Evolutionary conservation across 176 grass and related monocot species (phyloP).

Genomic region (Tillandsia leiboldiana): DNA sequence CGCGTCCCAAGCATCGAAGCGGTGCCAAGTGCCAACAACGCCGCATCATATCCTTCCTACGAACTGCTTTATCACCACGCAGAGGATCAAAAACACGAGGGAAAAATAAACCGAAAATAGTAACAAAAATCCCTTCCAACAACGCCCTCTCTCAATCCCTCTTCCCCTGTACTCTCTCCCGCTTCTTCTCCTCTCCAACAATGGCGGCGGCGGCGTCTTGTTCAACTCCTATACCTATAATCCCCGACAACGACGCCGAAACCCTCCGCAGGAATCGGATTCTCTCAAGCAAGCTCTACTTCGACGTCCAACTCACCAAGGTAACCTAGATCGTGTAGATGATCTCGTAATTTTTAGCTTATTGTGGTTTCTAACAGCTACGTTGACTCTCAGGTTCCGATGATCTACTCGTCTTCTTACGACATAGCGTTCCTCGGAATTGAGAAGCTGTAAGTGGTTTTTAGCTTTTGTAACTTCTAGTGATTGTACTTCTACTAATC

Average conservation of each 20-base stretch:
- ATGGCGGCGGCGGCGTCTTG: conserved; percentile 38
- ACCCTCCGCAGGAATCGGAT: conserved; percentile 44
- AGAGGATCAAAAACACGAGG: too few species aligned
- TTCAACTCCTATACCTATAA: conserved; percentile 9
- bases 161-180: background rate
- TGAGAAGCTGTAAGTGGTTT: conserved; percentile 69
- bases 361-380: background rate
- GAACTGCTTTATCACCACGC: too few species aligned
- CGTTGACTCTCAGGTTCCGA: conserved; percentile 31
- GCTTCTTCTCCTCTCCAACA: background rate
- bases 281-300: conserved; percentile 90
- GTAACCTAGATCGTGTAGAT: conserved; percentile 6
- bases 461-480: background rate
- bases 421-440: conserved; percentile 76
- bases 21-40: too few species aligned
- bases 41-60: too few species aligned
- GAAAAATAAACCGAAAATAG: background rate
- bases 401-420: conserved; percentile 76
- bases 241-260: conserved; percentile 7
- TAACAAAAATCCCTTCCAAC: background rate
- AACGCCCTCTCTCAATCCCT: background rate
- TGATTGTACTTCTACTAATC: background rate
- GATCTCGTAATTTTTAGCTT: background rate
- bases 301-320: conserved; percentile 73
- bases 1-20: too few species aligned